These are phyloP conservation scores for Mycosphaerella arachidis DNA, from an alignment of 2,329 filamentous ascomycete species.

Conservation along the genomic window DNA sequence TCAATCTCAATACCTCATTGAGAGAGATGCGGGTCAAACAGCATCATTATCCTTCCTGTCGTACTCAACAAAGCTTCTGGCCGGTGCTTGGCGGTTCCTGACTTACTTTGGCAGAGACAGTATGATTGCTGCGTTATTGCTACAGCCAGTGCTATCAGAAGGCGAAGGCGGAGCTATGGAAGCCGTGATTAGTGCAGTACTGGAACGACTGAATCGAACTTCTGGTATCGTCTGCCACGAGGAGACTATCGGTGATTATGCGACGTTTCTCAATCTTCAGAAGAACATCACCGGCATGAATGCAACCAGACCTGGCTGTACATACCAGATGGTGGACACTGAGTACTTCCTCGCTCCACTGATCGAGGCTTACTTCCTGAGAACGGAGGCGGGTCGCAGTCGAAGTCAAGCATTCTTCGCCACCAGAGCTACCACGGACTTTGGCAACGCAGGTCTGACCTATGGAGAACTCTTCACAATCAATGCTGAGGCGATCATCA, in stretches of 20 bases:
- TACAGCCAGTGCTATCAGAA: slow-evolving; percentile 55
- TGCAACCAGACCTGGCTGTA: slow-evolving; percentile 47
- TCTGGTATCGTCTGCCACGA: slow-evolving; percentile 62
- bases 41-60: slow-evolving; percentile 59
- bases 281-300: slow-evolving; percentile 45
- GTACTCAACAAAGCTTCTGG: slow-evolving; percentile 58
- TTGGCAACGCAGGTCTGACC: slow-evolving; percentile 49
- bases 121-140: slow-evolving; percentile 57
- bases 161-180: slow-evolving; percentile 55
- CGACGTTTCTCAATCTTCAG: slow-evolving; percentile 55
- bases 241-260: slow-evolving; percentile 63
- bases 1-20: slow-evolving; percentile 44
- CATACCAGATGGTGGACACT: slow-evolving; percentile 50
- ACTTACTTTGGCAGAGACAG: slow-evolving; percentile 65
- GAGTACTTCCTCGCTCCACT: slow-evolving; percentile 58
- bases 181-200: slow-evolving; percentile 56
- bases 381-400: slow-evolving; percentile 39
- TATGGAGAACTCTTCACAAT: slow-evolving; percentile 51
- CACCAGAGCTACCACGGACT: slow-evolving; percentile 47
- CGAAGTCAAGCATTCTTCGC: slow-evolving; percentile 38
- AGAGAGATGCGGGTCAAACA: slow-evolving; percentile 44
- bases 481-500: slow-evolving; percentile 57
- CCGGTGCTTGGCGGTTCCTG: slow-evolving; percentile 62
- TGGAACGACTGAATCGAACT: slow-evolving; percentile 57
- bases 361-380: slow-evolving; percentile 56